These are phyloP conservation scores for Fusarium pininemorale DNA, from an alignment of 2,329 filamentous ascomycete genomes.

Conservation along the genomic window DNA sequence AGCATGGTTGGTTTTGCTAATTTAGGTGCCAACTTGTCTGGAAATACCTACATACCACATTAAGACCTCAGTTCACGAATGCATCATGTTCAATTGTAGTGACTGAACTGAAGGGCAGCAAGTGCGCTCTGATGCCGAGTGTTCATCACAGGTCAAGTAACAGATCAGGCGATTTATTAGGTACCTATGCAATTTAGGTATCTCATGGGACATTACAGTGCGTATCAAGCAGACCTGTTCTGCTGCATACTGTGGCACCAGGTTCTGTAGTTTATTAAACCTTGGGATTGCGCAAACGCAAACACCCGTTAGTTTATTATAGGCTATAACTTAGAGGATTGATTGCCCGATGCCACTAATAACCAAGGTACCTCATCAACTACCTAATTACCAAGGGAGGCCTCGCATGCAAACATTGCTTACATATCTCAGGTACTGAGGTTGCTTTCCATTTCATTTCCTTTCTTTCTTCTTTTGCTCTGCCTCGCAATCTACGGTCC, in stretches of 20 bases:
- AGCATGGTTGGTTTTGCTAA: neutral
- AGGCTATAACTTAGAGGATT: neutral
- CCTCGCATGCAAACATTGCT: conserved; percentile 11
- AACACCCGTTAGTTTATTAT: neutral
- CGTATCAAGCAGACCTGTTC: neutral
- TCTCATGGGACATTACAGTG: neutral
- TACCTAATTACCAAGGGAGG: neutral
- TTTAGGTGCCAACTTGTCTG: neutral
- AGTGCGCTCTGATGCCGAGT: neutral
- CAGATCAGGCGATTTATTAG: neutral
- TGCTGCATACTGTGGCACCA: neutral
- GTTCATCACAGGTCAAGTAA: neutral
- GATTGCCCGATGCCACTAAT: neutral
- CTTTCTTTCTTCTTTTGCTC: conserved; percentile 1
- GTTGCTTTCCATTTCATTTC: neutral
- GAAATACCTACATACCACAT: neutral
- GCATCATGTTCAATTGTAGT: neutral
- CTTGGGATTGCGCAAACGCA: neutral
- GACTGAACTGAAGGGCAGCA: neutral
- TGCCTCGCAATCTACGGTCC: conserved; percentile 11
- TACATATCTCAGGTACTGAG: neutral
- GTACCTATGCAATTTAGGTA: neutral
- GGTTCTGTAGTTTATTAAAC: neutral
- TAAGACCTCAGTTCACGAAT: neutral
- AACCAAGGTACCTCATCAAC: neutral